Percentiles rank a stretch among this genome's conserved stretches.
Conservation (phyloP, 805 yeast species). For the Hanseniaspora hatyaiensis region DNA sequence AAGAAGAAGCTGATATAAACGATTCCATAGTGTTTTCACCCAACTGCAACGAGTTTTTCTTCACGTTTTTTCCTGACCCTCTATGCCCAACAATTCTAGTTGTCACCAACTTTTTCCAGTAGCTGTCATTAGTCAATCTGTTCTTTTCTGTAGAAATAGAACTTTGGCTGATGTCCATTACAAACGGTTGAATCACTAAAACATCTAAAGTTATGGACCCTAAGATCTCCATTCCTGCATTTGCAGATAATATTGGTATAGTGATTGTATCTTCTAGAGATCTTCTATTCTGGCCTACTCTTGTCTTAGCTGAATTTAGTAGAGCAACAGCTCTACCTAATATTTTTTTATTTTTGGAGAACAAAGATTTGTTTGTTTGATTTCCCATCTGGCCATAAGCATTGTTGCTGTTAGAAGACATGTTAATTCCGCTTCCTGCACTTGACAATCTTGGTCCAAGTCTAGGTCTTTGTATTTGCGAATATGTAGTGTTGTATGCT, state of each 20-base stretch:
- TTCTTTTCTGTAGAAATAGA: constrained; percentile 19
- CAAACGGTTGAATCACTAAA: constrained; percentile 57
- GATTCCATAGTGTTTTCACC: constrained; percentile 95
- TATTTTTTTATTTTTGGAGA: too few relatives aligned
- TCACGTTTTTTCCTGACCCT: constrained; percentile 80
- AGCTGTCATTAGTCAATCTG: constrained; percentile 49
- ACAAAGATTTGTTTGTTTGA: constrained; percentile 17
- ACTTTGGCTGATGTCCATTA: constrained; percentile 19
- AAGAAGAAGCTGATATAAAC: constrained; percentile 87
- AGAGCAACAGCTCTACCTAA: constrained; percentile 79
- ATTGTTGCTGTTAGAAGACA: neutral
- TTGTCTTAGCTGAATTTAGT: constrained; percentile 47
- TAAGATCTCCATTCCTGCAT: constrained; percentile 51
- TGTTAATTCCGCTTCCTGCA: constrained; percentile 1
- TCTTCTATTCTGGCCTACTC: constrained; percentile 56
- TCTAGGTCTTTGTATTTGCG: constrained; percentile 10
- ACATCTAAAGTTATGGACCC: constrained; percentile 72
- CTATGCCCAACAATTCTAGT: constrained; percentile 93
- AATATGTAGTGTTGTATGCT: too few relatives aligned
- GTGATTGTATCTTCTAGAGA: constrained; percentile 56
- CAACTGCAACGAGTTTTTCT: constrained; percentile 67
- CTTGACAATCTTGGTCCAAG: constrained; percentile 2
- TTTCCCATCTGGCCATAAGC: constrained; percentile 22
- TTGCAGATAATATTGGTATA: constrained; percentile 64
- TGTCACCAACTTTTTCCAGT: constrained; percentile 81